Evolutionary conservation across 1,139 yeast genomes (phyloP).

Genomic region (Suhomyces bokatorum): DNA sequence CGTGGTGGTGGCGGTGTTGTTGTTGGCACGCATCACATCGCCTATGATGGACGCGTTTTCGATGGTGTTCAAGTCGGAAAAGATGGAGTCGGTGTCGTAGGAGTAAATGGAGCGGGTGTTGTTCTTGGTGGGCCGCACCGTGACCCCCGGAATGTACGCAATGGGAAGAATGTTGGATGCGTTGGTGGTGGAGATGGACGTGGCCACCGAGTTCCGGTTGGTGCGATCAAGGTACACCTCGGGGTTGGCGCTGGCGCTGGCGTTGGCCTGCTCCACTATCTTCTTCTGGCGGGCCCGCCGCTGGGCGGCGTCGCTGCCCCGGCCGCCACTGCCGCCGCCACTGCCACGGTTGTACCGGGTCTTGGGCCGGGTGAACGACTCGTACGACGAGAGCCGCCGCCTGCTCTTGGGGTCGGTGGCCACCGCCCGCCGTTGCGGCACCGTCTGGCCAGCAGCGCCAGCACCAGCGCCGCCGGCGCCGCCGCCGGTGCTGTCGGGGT

Average conservation of each 20-base stretch:
- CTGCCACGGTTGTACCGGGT: slow-evolving; percentile 19
- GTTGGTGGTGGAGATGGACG: slow-evolving; percentile 64
- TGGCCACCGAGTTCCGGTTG: slow-evolving; percentile 51
- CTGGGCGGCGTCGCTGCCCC: slow-evolving; percentile 19
- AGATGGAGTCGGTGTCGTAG: slow-evolving; percentile 50
- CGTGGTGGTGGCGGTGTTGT: slow-evolving; percentile 16
- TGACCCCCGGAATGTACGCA: slow-evolving; percentile 92
- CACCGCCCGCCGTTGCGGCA: slow-evolving; percentile 11
- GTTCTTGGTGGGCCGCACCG: slow-evolving; percentile 57
- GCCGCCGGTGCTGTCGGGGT: slow-evolving; percentile 1
- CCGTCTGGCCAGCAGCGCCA: slow-evolving; percentile 9
- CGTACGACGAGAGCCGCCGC: slow-evolving; percentile 43
- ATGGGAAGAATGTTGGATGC: slow-evolving; percentile 91
- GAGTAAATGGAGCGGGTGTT: slow-evolving; percentile 50
- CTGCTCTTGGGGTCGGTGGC: slow-evolving; percentile 18
- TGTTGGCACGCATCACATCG: slow-evolving; percentile 39
- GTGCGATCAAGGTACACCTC: slow-evolving; percentile 28
- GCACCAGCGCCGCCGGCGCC: slow-evolving; percentile 9
- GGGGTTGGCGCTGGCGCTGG: slow-evolving; percentile 7
- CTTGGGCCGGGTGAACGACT: slow-evolving; percentile 46
- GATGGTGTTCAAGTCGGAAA: slow-evolving; percentile 51
- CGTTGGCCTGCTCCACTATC: slow-evolving; percentile 19
- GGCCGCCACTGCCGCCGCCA: slow-evolving; percentile 17
- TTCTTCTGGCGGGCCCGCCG: slow-evolving; percentile 19
- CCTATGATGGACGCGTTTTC: slow-evolving; percentile 59